Percentiles rank a stretch among this genome's conserved stretches.
phyloP scores from a whole-genome alignment of 805 yeast genomes.

The Teunomyces gatunensis region DNA sequence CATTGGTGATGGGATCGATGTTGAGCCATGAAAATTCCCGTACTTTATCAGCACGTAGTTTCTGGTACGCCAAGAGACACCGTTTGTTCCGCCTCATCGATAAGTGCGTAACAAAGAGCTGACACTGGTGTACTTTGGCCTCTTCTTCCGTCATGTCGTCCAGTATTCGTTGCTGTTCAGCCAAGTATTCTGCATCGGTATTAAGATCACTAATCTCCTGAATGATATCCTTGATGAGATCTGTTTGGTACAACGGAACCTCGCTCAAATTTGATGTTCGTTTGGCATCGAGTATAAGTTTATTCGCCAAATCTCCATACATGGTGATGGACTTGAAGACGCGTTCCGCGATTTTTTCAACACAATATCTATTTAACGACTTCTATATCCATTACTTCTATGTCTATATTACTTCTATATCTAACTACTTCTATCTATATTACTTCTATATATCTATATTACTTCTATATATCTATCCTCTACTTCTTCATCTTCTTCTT shows the following conservation, averaged over 20 bases:
- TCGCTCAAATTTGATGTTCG: constrained; percentile 64
- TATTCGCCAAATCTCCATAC: constrained; percentile 88
- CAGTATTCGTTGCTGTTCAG: constrained; percentile 22
- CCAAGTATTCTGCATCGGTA: constrained; percentile 51
- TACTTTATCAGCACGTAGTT: constrained; percentile 63
- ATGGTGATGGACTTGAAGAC: constrained; percentile 31
- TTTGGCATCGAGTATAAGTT: constrained; percentile 82
- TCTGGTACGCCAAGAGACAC: constrained; percentile 81
- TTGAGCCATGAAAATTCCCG: constrained; percentile 72
- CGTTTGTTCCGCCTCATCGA: constrained; percentile 87
- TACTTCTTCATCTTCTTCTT: no score
- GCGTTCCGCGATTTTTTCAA: constrained; percentile 1
- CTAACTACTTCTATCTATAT: no score
- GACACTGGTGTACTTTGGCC: constrained; percentile 56
- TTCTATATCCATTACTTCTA: no score
- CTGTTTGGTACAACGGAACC: constrained; percentile 71
- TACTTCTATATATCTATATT: no score
- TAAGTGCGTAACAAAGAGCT: constrained; percentile 65
- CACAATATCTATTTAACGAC: no score
- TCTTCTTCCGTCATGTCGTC: constrained; percentile 27
- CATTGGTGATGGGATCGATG: constrained; percentile 41
- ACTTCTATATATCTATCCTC: no score
- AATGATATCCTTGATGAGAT: constrained; percentile 62
- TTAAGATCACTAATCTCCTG: constrained; percentile 70
- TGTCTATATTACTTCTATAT: no score